Conservation (phyloP, 257 asterid species). For the Phtheirospermum japonicum region DNA sequence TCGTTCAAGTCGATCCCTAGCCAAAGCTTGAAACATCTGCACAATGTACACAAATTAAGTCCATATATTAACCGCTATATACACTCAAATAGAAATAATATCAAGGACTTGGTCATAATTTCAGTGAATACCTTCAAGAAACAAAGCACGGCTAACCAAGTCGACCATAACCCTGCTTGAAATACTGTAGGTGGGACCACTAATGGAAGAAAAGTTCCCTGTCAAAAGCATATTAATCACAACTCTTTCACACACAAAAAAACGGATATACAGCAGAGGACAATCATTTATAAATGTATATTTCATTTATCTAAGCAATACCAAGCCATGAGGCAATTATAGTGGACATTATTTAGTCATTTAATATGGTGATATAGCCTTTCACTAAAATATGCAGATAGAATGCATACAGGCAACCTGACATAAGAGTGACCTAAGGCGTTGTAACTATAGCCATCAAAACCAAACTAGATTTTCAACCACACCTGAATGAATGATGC, state of each 20-base stretch:
- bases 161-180: constrained; percentile 74
- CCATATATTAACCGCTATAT: constrained; percentile 13
- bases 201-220: constrained; percentile 88
- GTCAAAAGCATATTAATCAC: constrained; percentile 28
- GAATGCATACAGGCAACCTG: no score
- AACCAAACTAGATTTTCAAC: neutral
- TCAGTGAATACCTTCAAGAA: constrained; percentile 57
- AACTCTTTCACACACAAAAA: constrained; percentile 7
- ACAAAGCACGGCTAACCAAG: constrained; percentile 82
- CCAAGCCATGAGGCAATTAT: neutral
- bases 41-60: constrained; percentile 21
- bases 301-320: neutral
- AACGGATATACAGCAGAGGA: constrained; percentile 2
- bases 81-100: constrained; percentile 14
- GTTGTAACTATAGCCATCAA: neutral
- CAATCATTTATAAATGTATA: neutral
- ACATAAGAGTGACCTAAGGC: neutral
- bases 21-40: constrained; percentile 93
- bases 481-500: neutral
- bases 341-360: neutral
- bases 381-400: no score
- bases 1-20: constrained; percentile 85
- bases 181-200: constrained; percentile 65
- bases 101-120: constrained; percentile 15
- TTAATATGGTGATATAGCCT: neutral